A percentile compares a stretch with the other conserved stretches of the same genome.
Evolutionary conservation across 2,329 filamentous ascomycete species (phyloP).

Genomic region (Cladosporium sp.): DNA sequence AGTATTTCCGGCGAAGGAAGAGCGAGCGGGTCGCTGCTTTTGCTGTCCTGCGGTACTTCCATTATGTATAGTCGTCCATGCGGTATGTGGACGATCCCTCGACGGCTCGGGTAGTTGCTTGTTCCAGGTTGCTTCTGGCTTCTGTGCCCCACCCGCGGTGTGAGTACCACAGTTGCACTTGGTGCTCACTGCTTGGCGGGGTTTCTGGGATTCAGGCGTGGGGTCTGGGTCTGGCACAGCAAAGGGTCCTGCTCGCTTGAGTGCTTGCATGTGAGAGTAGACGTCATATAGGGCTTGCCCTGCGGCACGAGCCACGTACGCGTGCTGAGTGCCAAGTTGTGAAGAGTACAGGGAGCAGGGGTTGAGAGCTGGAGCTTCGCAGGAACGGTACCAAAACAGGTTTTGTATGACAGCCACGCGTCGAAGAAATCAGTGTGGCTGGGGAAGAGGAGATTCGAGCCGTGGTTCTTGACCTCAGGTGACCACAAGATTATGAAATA

Average conservation of each 20-base stretch:
- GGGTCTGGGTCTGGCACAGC: not conserved
- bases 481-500: not conserved
- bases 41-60: conserved; percentile 12
- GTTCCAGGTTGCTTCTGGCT: not conserved
- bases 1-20: conserved; percentile 31
- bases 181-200: not conserved
- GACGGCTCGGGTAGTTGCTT: conserved; percentile 11
- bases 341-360: not conserved
- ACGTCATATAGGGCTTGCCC: not conserved
- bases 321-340: no score
- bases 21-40: conserved; percentile 17
- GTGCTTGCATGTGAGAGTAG: not conserved
- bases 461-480: not conserved
- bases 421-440: conserved; percentile 2
- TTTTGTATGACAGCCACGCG: conserved; percentile 3
- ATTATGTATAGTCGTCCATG: not conserved
- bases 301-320: not conserved
- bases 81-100: not conserved
- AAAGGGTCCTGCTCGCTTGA: not conserved
- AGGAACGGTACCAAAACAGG: not conserved
- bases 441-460: not conserved
- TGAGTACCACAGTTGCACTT: not conserved
- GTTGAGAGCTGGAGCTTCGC: not conserved
- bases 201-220: not conserved
- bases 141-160: not conserved